Percentiles rank a stretch among this genome's conserved stretches.
Conservation (phyloP, 371 early-diverging fungal genomes). For the Lichtheimia hyalospora region DNA sequence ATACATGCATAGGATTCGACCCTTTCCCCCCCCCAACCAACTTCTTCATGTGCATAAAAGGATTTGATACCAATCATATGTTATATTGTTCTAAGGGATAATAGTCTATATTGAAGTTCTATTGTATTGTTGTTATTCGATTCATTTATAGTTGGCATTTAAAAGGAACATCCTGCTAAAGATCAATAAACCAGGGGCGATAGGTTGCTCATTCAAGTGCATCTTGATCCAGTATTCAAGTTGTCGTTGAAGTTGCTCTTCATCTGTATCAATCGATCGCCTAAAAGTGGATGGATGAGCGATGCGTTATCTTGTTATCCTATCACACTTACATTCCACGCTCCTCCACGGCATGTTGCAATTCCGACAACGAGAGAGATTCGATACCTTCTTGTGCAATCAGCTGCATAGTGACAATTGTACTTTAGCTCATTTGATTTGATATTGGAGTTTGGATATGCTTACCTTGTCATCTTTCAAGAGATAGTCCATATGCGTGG, state of each 20-base stretch:
- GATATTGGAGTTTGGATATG: neutral
- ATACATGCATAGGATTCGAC: too few species aligned
- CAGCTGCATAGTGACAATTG: slow-evolving; percentile 25
- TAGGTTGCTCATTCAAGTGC: slow-evolving; percentile 30
- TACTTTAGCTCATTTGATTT: neutral
- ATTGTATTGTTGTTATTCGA: too few species aligned
- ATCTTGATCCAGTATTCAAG: slow-evolving; percentile 60
- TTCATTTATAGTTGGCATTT: slow-evolving; percentile 51
- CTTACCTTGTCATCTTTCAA: slow-evolving; percentile 55
- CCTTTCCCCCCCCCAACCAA: too few species aligned
- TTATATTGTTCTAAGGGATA: too few species aligned
- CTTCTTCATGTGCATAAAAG: too few species aligned
- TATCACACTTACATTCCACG: slow-evolving; percentile 58
- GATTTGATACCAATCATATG: too few species aligned
- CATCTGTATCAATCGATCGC: slow-evolving; percentile 46
- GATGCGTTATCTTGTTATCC: neutral
- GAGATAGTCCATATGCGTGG: slow-evolving; percentile 53
- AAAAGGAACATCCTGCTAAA: slow-evolving; percentile 63
- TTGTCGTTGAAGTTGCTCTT: slow-evolving; percentile 50
- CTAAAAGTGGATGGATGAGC: slow-evolving; percentile 4
- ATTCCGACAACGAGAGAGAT: slow-evolving; percentile 34
- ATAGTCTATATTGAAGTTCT: too few species aligned
- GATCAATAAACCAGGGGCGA: slow-evolving; percentile 55
- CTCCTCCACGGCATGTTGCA: slow-evolving; percentile 60
- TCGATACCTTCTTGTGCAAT: slow-evolving; percentile 52